Percentiles rank a stretch among this genome's conserved stretches.
These are phyloP conservation scores for Septoria linicola DNA, from an alignment of 2,329 filamentous ascomycete genomes.

Conservation along the genomic window DNA sequence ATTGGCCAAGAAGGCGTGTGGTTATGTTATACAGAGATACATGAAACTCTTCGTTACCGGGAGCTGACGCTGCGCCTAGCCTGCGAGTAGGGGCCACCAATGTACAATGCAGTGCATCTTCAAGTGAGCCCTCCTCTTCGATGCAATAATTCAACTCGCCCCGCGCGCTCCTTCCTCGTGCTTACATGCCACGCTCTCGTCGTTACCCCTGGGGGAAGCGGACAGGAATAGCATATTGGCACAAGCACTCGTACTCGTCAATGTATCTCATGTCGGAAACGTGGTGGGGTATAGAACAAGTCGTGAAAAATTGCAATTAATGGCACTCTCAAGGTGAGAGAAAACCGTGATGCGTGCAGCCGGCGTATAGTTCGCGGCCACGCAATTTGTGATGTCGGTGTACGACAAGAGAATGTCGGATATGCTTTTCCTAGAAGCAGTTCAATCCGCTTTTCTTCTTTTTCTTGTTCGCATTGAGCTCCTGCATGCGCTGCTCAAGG, in stretches of 20 bases:
- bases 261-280: neutral
- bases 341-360: conserved; percentile 5
- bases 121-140: no score
- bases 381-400: conserved; percentile 16
- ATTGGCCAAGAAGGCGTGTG: no score
- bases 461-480: conserved; percentile 79
- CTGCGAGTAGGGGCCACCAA: no score
- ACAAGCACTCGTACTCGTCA: neutral
- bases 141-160: no score
- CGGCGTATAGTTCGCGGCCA: conserved; percentile 2
- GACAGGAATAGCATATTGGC: no score
- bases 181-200: no score
- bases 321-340: conserved; percentile 1
- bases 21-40: no score
- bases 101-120: no score
- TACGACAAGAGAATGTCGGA: conserved; percentile 17
- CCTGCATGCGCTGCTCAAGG: conserved; percentile 77
- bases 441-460: conserved; percentile 93
- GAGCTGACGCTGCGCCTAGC: no score
- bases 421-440: conserved; percentile 71
- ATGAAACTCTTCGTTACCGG: no score
- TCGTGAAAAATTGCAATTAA: neutral
- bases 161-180: no score
- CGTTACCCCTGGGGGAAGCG: no score
- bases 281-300: neutral